Conservation (phyloP, 345 rosid genomes). For the Arabis hirsuta region DNA sequence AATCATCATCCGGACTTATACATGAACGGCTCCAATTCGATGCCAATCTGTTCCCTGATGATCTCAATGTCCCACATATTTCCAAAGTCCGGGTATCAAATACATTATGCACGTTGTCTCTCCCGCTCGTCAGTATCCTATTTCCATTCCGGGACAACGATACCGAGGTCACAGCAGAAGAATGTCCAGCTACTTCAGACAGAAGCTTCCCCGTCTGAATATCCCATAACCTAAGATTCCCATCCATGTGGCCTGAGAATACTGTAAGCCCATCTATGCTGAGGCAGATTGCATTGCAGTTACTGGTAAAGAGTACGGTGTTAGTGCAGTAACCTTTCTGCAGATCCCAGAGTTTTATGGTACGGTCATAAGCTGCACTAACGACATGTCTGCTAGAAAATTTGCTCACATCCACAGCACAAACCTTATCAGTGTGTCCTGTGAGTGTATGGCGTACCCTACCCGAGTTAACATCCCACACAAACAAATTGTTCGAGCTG, state of each 20-base stretch:
- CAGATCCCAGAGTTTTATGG: conserved; percentile 94
- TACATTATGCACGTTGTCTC: conserved; percentile 88
- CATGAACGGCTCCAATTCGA: conserved; percentile 98
- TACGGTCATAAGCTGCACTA: conserved; percentile 97
- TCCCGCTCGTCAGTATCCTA: conserved; percentile 77
- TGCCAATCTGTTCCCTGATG: conserved; percentile 79
- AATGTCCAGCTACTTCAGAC: conserved; percentile 88
- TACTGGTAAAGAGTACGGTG: conserved; percentile 86
- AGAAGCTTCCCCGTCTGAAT: conserved; percentile 82
- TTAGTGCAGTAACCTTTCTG: conserved; percentile 94
- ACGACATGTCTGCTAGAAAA: conserved; percentile 82
- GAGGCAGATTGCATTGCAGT: conserved; percentile 86
- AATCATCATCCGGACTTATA: conserved; percentile 81
- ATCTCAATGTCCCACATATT: conserved; percentile 81
- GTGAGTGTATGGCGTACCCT: conserved; percentile 87
- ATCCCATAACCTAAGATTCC: conserved; percentile 95
- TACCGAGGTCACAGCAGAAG: conserved; percentile 81
- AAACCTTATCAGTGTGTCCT: conserved; percentile 86
- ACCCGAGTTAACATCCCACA: conserved; percentile 86
- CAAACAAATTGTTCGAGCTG: conserved; percentile 91
- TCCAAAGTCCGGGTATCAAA: conserved; percentile 85
- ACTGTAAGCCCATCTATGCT: conserved; percentile 87
- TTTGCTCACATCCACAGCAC: conserved; percentile 94
- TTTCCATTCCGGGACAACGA: conserved; percentile 73
- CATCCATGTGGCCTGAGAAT: conserved; percentile 96